Base-by-base conservation (phyloP, 2,329 filamentous ascomycete genomes). In the Ceratocystis cubensis region DNA sequence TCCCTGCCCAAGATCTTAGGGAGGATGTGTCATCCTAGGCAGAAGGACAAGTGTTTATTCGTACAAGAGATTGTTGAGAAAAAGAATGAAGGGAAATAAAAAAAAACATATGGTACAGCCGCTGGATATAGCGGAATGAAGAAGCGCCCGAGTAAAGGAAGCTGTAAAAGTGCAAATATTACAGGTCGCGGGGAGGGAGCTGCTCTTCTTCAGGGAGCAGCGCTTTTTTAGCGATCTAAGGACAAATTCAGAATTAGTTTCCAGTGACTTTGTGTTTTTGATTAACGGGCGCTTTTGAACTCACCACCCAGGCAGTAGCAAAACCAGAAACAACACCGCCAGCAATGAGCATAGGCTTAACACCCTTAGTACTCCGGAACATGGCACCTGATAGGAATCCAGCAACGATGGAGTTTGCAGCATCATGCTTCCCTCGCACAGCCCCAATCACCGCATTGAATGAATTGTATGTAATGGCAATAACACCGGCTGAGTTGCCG, bases 381-480 rank as follows among this genome's bases (percentile, higher is more conserved):
- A 99, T 75, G 82, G 93, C 92, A 67, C 94, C 94, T 73, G 91
- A 96, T 71, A 99, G 75, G 1, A 82, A 88, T 70, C 95, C 94
- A 4, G 94, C 93, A 22, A 84, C 77, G 65, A 99, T 84, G 70
- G 91, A 94, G 79, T 99, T 99, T 67, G 87, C 84, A 2, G 91
- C 84, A 75, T 99, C 95, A 72, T 96, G 91, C 78, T 91, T 90
- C 70, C 91, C 91, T 69, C 92, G 82, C 70, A 86, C 75, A 72
- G 88, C 86, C 48, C 91, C 91, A 69, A 96, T 85, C 66, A 84
- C 84, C 41, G 89, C 94, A 79, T 96, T 96, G 76, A 94, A 81
- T 66, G 89, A 89, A 78, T 97, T 99, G 79, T 99, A 99, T 65
- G 91, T 86, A 81, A 99, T 92, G 44, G 95, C 94, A 65, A 99